Evolutionary conservation across 2,329 filamentous ascomycete species (phyloP).

Genomic region (Emergomyces pasteurianus): DNA sequence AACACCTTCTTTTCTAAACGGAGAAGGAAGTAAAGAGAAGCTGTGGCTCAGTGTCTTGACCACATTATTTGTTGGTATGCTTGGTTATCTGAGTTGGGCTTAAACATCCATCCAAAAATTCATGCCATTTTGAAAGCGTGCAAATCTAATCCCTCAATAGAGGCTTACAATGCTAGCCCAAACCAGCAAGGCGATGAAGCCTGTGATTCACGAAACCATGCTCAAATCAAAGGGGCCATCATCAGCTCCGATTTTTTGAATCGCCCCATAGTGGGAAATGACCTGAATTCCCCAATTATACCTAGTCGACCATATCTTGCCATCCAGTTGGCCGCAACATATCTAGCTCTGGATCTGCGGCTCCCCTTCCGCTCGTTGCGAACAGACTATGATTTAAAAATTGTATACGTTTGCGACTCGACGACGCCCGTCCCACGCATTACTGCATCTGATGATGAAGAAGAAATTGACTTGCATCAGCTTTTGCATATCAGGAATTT

Average conservation of each 20-base stretch:
- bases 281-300: conserved; percentile 9
- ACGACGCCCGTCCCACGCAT: conserved; percentile 1
- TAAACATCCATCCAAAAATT: background rate
- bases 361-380: conserved; percentile 16
- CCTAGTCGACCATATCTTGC: conserved; percentile 11
- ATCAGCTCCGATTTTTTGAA: conserved; percentile 14
- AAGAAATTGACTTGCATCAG: conserved; percentile 17
- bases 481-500: conserved; percentile 32
- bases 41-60: conserved; percentile 22
- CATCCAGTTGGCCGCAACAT: conserved; percentile 21
- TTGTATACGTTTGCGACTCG: conserved; percentile 17
- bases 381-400: conserved; percentile 21
- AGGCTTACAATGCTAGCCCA: background rate
- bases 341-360: conserved; percentile 21
- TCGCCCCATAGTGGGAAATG: conserved; percentile 13
- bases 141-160: background rate
- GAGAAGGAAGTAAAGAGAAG: conserved; percentile 15
- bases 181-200: background rate
- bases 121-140: background rate
- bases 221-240: conserved; percentile 13
- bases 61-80: conserved; percentile 16
- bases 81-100: background rate
- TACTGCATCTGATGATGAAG: conserved; percentile 10
- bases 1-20: conserved; percentile 17
- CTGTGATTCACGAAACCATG: background rate